A percentile compares a stretch with the other conserved stretches of the same genome.
These are phyloP conservation scores for Saccharomyces paradoxus DNA, from an alignment of 805 yeast genomes.

Conservation along the genomic window DNA sequence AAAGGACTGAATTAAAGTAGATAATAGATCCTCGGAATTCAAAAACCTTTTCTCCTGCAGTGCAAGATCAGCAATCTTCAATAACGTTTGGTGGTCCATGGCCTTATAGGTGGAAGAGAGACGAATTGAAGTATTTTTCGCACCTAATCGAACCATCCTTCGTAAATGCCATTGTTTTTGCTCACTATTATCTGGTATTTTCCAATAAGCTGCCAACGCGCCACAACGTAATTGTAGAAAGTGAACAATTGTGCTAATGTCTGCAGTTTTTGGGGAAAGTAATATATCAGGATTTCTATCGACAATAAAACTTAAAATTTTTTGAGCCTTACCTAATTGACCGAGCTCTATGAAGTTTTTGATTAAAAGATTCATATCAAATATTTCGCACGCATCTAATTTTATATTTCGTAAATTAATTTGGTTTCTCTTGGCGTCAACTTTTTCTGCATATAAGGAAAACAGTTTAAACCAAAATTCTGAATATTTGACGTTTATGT, in stretches of 20 bases:
- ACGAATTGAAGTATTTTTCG: background rate
- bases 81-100: constrained; percentile 9
- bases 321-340: constrained; percentile 20
- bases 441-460: background rate
- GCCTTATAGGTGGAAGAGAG: constrained; percentile 7
- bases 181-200: background rate
- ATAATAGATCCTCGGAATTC: constrained; percentile 11
- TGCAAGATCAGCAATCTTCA: constrained; percentile 9
- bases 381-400: background rate
- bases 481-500: background rate
- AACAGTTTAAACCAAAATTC: background rate
- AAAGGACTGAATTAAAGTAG: constrained; percentile 20
- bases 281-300: constrained; percentile 6
- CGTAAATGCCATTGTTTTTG: background rate
- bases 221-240: constrained; percentile 25
- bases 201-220: constrained; percentile 18
- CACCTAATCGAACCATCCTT: background rate
- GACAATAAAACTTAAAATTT: constrained; percentile 13
- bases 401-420: background rate
- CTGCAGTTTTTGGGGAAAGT: constrained; percentile 4
- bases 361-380: constrained; percentile 13
- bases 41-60: constrained; percentile 6
- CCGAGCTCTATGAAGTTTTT: constrained; percentile 12
- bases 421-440: background rate
- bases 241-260: constrained; percentile 13